Evolutionary conservation across 805 yeast genomes (phyloP), one percentile per base, ranked within the genome.

Genomic region (Metschnikowia arizonensis): DNA sequence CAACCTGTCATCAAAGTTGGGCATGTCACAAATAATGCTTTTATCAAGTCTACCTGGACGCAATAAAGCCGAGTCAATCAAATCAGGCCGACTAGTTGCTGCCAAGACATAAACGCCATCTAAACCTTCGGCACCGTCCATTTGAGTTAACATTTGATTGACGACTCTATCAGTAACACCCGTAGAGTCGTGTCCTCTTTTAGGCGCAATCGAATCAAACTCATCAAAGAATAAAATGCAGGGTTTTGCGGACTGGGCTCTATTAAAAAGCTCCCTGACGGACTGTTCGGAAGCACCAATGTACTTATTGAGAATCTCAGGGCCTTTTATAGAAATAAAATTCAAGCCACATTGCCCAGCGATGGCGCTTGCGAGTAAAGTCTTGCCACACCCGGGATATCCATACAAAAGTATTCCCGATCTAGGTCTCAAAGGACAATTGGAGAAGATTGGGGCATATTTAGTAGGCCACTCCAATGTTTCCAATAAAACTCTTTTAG

Each of bases 71-170:
- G 96, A 84, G 62, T 93, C 99, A 52, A 93, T 90, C 54, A 93
- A 74, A 59, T 93, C 99, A 0, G 99, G 99, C 56, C 99, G 76
- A 56, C 93, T 83, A 0, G 98, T 93, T 1, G 98, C 99, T 0
- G 98, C 98, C 21, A 93, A 72, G 0, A 93, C 96, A 61, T 93
- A 91, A 2, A 93, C 98, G 3, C 98, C 97, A 57, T 90, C 97
- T 24, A 90, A 71, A 0, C 98, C 97, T 63, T 93, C 98, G 0
- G 98, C 98, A 68, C 99, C 99, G 64, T 93, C 99, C 96, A 93
- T 90, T 62, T 93, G 97, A 0, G 99, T 93, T 57, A 93, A 76
- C 80, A 93, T 79, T 61, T 93, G 99, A 65, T 93, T 93, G 21
- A 93, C 99, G 33, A 93, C 97, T 56, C 99, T 77, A 62, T 93